These are phyloP conservation scores for Apiotrichum brassicae DNA, from an alignment of 1,284 basidiomycete genomes.

Conservation along the genomic window DNA sequence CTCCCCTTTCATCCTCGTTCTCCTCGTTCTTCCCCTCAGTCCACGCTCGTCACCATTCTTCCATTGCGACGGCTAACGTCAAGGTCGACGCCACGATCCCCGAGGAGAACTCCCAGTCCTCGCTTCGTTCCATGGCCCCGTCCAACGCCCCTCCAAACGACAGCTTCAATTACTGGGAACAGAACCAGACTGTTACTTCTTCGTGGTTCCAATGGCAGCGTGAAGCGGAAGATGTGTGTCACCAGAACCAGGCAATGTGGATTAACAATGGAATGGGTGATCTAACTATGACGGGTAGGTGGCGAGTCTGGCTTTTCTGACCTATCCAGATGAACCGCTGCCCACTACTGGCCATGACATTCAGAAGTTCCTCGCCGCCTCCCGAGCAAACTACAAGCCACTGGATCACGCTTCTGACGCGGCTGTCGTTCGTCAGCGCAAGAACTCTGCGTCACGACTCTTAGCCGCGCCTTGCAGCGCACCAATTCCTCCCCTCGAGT, in stretches of 20 bases:
- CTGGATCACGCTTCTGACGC: slow-evolving; percentile 17
- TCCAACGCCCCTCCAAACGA: not conserved
- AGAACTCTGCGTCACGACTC: slow-evolving; percentile 20
- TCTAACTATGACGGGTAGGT: no score
- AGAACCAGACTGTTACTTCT: slow-evolving; percentile 1
- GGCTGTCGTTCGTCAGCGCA: slow-evolving; percentile 24
- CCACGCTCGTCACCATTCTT: slow-evolving; percentile 32
- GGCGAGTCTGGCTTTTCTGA: no score
- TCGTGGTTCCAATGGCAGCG: slow-evolving; percentile 25
- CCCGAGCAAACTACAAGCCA: slow-evolving; percentile 28
- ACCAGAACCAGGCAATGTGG: slow-evolving; percentile 19
- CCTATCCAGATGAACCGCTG: no score
- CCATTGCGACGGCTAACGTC: slow-evolving; percentile 18
- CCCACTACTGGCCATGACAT: no score
- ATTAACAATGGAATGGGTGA: no score
- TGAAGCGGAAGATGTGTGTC: slow-evolving; percentile 29
- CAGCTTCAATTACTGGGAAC: not conserved
- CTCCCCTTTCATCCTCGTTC: not conserved
- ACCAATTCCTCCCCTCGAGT: slow-evolving; percentile 16
- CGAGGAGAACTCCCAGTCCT: slow-evolving; percentile 34
- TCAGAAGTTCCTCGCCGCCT: slow-evolving; percentile 30
- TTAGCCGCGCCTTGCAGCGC: slow-evolving; percentile 29
- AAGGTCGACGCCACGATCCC: slow-evolving; percentile 32
- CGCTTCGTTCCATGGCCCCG: slow-evolving; percentile 11
- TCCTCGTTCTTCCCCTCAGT: slow-evolving; percentile 14